Evolutionary conservation across 2,329 filamentous ascomycete genomes (phyloP).

Genomic region (Sporothrix curviconia): DNA sequence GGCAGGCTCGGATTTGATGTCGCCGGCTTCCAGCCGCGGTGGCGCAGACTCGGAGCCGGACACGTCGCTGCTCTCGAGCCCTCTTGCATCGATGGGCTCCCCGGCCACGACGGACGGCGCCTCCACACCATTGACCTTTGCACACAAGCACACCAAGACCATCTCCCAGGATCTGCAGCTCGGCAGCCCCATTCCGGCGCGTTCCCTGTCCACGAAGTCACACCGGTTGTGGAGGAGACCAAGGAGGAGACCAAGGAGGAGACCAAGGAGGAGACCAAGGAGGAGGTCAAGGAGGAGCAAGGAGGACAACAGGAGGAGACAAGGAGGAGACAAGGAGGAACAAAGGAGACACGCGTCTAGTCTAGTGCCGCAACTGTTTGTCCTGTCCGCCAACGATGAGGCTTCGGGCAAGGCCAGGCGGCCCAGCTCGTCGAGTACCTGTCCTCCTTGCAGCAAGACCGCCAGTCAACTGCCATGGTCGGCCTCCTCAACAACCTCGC

Average conservation of each 20-base stretch:
- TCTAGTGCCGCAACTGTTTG: slow-evolving; percentile 30
- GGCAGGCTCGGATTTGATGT: neutral
- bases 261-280: too few species aligned
- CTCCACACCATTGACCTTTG: neutral
- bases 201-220: too few species aligned
- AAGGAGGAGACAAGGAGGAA: neutral
- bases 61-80: neutral
- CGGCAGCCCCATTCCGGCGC: neutral
- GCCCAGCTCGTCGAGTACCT: slow-evolving; percentile 13
- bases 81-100: neutral
- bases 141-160: neutral
- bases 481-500: slow-evolving; percentile 13
- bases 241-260: too few species aligned
- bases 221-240: too few species aligned
- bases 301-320: too few species aligned
- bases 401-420: slow-evolving; percentile 6
- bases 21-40: neutral
- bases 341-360: neutral
- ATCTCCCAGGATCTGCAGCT: neutral
- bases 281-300: too few species aligned
- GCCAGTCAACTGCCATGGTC: neutral
- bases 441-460: neutral
- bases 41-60: neutral
- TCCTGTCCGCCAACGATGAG: slow-evolving; percentile 20
- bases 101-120: neutral